Base-by-base conservation (phyloP, 805 yeast species). In the Saccharomycopsis schoenii region DNA sequence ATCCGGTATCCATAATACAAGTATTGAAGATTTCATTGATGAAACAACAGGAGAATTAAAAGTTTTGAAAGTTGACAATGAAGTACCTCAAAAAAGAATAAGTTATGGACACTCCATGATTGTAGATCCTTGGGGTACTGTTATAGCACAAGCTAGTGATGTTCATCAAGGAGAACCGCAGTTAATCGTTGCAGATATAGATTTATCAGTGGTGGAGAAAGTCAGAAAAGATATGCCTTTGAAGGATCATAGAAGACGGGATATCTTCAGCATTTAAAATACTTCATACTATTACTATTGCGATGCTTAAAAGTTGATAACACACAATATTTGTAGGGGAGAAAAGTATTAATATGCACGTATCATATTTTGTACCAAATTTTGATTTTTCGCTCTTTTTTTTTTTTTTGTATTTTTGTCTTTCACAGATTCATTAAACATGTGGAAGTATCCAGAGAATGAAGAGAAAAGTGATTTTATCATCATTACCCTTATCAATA, bases 71-170 rank as follows among this genome's bases (percentile, higher is more conserved):
- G 36, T 41, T 5, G 47, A 34, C n/a, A 2, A 42, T 6, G 61
- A 29, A n/a, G 40, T 40, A n/a, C 64, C 67, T 47, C 78, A 40
- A 42, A 57, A 76, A 61, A 76, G 98, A 61, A 79, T 82, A 61
- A 88, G 96, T 64, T 93, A 84, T 73, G 99, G 99, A 0, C 93
- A 90, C 68, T 80, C 96, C 0, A 76, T 91, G 64, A 84, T 91
- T 4, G 80, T 93, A n/a, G 93, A 88, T 66, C 98, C 99, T 0
- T 89, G 96, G 90, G 99, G 98, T 0, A 77, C 82, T 0, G 77
- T 90, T 1, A 63, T 93, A 3, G 86, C 89, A 0, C 81, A 83
- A 62, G 77, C 79, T 34, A 73, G 81, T 21, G 84, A 80, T 65
- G 59, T 65, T 10, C 71, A 72, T 15, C 72, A 69, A 8, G 76